These are phyloP conservation scores for Escovopsis weberi DNA, from an alignment of 2,329 filamentous ascomycete genomes.

Conservation along the genomic window DNA sequence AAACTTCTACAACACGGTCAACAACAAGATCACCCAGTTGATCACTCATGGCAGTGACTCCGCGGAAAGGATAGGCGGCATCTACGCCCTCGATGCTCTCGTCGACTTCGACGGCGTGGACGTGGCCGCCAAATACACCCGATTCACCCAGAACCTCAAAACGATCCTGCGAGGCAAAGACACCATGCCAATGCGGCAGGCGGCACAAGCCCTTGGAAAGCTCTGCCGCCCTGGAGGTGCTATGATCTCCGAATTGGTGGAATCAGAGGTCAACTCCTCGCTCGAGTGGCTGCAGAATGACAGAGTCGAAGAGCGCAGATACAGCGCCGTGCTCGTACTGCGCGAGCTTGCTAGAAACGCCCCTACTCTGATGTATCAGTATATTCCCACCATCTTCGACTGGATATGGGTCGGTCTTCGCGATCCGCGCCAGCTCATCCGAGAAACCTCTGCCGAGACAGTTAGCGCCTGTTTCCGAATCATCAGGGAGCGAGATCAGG, in stretches of 20 bases:
- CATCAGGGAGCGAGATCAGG: conserved; percentile 80
- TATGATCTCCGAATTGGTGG: conserved; percentile 86
- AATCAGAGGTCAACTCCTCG: conserved; percentile 91
- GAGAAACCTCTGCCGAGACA: conserved; percentile 81
- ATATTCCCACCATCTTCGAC: conserved; percentile 88
- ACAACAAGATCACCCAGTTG: conserved; percentile 44
- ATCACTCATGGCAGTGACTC: conserved; percentile 78
- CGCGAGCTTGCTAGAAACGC: conserved; percentile 85
- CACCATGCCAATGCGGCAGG: conserved; percentile 76
- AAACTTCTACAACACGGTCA: conserved; percentile 40
- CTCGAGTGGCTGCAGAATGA: conserved; percentile 96
- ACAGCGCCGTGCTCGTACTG: conserved; percentile 82
- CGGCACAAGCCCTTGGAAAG: conserved; percentile 77
- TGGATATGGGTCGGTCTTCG: conserved; percentile 91
- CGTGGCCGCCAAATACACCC: conserved; percentile 80
- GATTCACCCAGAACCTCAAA: conserved; percentile 83
- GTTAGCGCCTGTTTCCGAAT: conserved; percentile 94
- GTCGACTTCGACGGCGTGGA: conserved; percentile 97
- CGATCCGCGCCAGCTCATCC: conserved; percentile 80
- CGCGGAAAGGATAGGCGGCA: conserved; percentile 77
- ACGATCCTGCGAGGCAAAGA: conserved; percentile 83
- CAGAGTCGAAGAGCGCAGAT: conserved; percentile 80
- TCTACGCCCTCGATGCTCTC: conserved; percentile 80
- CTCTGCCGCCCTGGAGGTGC: conserved; percentile 86
- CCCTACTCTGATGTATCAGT: conserved; percentile 88